Evolutionary conservation across 2,329 filamentous ascomycete genomes (phyloP).

Genomic region (Fusarium ramigenum): DNA sequence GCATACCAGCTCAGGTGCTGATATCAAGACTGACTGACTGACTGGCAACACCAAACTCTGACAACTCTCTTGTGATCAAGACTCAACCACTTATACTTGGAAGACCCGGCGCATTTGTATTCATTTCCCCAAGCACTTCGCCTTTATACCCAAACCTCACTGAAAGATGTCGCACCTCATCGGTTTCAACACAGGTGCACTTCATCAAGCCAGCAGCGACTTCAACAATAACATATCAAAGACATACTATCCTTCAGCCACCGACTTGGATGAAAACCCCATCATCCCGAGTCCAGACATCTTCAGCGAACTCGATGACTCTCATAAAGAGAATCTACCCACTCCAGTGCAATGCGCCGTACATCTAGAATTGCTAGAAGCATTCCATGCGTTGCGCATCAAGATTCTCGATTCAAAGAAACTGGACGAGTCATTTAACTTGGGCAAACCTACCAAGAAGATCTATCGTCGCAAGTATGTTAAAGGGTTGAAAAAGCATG

Average conservation of each 20-base stretch:
- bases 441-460: conserved; percentile 12
- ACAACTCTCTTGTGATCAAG: not conserved
- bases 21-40: not conserved
- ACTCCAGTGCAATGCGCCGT: conserved; percentile 55
- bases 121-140: not conserved
- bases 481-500: conserved; percentile 6
- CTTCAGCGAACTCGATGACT: conserved; percentile 7
- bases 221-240: not conserved
- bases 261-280: conserved; percentile 10
- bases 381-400: conserved; percentile 61
- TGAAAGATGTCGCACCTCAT: conserved; percentile 28
- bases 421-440: conserved; percentile 23
- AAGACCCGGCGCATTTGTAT: not conserved
- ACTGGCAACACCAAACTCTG: not conserved
- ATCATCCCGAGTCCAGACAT: conserved; percentile 20
- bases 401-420: conserved; percentile 21
- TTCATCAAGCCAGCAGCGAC: conserved; percentile 9
- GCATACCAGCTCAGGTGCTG: not conserved
- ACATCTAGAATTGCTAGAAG: conserved; percentile 68
- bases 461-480: conserved; percentile 28
- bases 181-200: conserved; percentile 12
- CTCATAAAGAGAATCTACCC: conserved; percentile 10
- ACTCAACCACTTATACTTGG: not conserved
- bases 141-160: not conserved
- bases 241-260: conserved; percentile 8